phyloP scores from a whole-genome alignment of 1,139 yeast species.

The Candida tetrigidarum region DNA sequence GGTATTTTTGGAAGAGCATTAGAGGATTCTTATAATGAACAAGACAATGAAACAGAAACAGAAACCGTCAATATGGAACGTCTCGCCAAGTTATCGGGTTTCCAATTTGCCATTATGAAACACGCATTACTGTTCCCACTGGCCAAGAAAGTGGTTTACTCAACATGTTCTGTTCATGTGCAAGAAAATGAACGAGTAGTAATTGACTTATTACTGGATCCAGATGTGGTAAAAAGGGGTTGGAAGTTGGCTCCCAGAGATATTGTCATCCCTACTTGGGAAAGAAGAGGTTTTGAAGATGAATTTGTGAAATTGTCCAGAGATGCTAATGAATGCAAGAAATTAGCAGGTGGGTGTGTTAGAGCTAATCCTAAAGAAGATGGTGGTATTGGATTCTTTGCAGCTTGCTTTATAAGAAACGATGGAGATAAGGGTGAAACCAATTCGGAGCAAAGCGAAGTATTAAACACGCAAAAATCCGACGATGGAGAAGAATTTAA shows the following conservation, averaged over 20 bases:
- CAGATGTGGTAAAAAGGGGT: conserved; percentile 60
- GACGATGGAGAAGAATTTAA: conserved; percentile 21
- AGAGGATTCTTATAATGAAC: conserved; percentile 46
- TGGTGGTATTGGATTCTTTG: conserved; percentile 98
- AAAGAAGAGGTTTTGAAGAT: conserved; percentile 73
- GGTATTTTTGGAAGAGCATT: conserved; percentile 90
- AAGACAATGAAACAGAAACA: conserved; percentile 32
- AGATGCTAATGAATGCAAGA: conserved; percentile 46
- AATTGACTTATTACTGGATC: conserved; percentile 69
- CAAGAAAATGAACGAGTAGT: conserved; percentile 95
- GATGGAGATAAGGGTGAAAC: neutral
- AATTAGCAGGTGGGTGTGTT: conserved; percentile 82
- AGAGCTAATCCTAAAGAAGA: conserved; percentile 85
- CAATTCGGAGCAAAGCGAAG: conserved; percentile 19
- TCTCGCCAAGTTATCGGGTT: conserved; percentile 73
- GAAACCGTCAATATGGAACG: conserved; percentile 58
- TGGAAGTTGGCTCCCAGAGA: conserved; percentile 74
- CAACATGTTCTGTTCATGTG: conserved; percentile 94
- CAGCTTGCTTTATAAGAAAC: conserved; percentile 74
- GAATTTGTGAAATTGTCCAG: conserved; percentile 61
- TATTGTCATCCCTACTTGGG: conserved; percentile 82
- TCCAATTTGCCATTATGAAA: conserved; percentile 83
- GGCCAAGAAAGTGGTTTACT: conserved; percentile 82
- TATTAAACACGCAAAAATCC: conserved; percentile 11
- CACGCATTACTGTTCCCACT: conserved; percentile 86